Conservation (phyloP, 139 green algal species). For the Yamagishiella unicocca region DNA sequence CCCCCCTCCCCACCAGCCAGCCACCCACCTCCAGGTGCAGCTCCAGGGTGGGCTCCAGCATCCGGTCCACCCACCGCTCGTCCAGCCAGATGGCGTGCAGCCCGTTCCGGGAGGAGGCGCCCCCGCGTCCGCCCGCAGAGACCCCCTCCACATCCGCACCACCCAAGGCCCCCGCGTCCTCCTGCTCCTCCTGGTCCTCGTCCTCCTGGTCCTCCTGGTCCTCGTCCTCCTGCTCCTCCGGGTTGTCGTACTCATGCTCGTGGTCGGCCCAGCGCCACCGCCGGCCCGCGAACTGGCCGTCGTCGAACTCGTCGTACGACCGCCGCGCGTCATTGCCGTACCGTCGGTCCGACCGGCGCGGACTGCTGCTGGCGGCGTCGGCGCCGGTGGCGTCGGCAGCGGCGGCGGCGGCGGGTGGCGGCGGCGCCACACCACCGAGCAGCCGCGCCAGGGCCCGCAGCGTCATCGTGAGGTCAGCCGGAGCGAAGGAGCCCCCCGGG, state of each 20-base stretch:
- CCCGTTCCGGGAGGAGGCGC: background rate
- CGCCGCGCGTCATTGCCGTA: background rate
- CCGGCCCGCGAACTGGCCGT: background rate
- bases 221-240: background rate
- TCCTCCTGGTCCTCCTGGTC: background rate
- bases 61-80: background rate
- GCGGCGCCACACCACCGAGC: background rate
- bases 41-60: conserved; percentile 3
- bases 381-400: background rate
- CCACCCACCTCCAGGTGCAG: background rate
- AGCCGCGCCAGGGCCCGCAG: conserved; percentile 12
- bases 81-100: conserved; percentile 22
- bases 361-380: background rate
- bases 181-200: background rate
- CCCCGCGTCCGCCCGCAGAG: background rate
- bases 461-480: conserved; percentile 18
- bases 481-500: background rate
- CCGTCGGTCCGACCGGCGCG: background rate
- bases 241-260: too few relatives aligned
- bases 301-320: background rate
- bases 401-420: background rate
- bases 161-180: background rate
- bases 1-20: too few relatives aligned
- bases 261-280: background rate
- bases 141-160: background rate